Conservation (phyloP, 2,329 filamentous ascomycete species). For the Lachnellula subtilissima region DNA sequence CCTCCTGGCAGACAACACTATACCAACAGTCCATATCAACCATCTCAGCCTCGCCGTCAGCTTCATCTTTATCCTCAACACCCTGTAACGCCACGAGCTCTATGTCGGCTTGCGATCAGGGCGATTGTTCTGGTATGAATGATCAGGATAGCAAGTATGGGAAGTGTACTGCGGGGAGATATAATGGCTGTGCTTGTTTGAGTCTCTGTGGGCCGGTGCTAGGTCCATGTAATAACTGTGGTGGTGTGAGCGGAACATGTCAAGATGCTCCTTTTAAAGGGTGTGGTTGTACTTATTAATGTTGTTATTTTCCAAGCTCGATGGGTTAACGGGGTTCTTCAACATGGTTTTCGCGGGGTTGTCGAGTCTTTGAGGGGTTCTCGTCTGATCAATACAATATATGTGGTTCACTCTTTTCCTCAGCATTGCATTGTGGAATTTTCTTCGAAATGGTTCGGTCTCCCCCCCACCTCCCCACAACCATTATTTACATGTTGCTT, state of each 20-base stretch:
- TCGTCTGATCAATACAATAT: too few species aligned
- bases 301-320: background rate
- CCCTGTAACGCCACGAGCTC: background rate
- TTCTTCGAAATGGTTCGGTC: too few species aligned
- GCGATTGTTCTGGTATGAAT: conserved; percentile 1
- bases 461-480: too few species aligned
- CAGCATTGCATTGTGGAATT: too few species aligned
- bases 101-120: too few species aligned
- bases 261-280: background rate
- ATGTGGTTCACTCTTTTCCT: too few species aligned
- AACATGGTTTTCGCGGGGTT: too few species aligned
- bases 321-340: background rate
- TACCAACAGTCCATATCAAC: background rate
- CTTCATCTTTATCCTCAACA: background rate
- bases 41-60: background rate
- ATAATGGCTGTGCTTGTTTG: conserved; percentile 2
- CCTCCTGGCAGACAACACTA: too few species aligned
- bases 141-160: conserved; percentile 1
- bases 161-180: background rate
- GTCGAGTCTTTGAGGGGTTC: background rate
- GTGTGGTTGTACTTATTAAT: conserved; percentile 4
- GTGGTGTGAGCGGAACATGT: conserved; percentile 2
- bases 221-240: conserved; percentile 3
- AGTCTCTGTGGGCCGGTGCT: conserved; percentile 3
- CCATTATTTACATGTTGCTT: too few species aligned